These are phyloP conservation scores for Agaricus subrufescens DNA, from an alignment of 768 basidiomycete species.

Conservation along the genomic window DNA sequence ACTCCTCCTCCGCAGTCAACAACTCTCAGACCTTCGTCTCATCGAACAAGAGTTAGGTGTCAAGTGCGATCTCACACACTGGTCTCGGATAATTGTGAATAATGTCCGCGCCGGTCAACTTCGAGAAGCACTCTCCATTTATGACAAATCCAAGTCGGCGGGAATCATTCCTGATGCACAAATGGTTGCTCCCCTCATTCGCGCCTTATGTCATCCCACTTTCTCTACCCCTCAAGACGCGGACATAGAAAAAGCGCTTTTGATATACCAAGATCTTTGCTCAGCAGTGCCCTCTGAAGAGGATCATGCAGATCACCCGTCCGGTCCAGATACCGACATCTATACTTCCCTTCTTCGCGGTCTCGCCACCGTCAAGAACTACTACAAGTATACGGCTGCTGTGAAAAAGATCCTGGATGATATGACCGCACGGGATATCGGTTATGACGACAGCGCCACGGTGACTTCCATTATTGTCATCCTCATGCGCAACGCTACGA, in stretches of 20 bases:
- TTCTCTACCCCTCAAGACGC: conserved; percentile 23
- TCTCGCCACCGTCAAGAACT: conserved; percentile 37
- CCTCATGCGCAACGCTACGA: conserved; percentile 58
- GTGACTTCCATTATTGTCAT: conserved; percentile 54
- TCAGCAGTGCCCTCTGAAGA: conserved; percentile 20
- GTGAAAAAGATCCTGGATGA: conserved; percentile 56
- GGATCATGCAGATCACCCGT: conserved; percentile 25
- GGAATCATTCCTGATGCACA: conserved; percentile 44
- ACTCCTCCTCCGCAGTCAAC: conserved; percentile 38
- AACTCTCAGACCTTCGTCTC: conserved; percentile 35
- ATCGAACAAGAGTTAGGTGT: conserved; percentile 37
- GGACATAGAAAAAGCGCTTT: conserved; percentile 48
- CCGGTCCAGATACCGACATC: conserved; percentile 45
- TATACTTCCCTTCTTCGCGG: conserved; percentile 52
- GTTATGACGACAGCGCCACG: conserved; percentile 36
- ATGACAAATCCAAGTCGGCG: conserved; percentile 36
- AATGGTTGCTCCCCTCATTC: conserved; percentile 53
- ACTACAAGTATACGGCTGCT: conserved; percentile 42
- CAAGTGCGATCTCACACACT: conserved; percentile 38
- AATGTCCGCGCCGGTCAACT: conserved; percentile 33
- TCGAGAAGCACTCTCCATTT: conserved; percentile 42
- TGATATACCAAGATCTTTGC: conserved; percentile 46
- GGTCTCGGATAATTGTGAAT: conserved; percentile 54
- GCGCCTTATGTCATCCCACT: conserved; percentile 38
- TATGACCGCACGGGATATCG: conserved; percentile 52